Conservation (phyloP, 2,329 filamentous ascomycete genomes). For the Periconia macrospinosa region DNA sequence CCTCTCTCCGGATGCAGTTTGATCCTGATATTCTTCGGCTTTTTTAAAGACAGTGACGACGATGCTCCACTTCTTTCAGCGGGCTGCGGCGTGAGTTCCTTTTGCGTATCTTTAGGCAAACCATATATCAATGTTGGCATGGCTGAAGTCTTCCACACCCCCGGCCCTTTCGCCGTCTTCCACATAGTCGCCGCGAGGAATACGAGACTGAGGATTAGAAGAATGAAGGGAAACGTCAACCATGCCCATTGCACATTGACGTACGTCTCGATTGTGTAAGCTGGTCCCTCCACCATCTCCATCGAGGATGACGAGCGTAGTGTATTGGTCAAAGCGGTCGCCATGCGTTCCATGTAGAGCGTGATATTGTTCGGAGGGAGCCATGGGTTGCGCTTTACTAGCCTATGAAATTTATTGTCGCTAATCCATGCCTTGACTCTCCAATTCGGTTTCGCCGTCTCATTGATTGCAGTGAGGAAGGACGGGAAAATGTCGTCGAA, state of each 20-base stretch:
- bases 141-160: conserved; percentile 33
- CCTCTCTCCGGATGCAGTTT: conserved; percentile 11
- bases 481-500: conserved; percentile 14
- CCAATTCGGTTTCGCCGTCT: neutral
- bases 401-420: neutral
- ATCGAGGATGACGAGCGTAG: conserved; percentile 7
- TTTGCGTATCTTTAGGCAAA: conserved; percentile 13
- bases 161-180: conserved; percentile 17
- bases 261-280: conserved; percentile 14
- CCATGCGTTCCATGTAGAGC: conserved; percentile 9
- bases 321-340: conserved; percentile 8
- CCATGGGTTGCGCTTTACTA: conserved; percentile 10
- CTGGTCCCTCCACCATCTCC: conserved; percentile 5
- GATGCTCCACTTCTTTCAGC: neutral
- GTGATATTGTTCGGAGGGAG: conserved; percentile 10
- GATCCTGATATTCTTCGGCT: conserved; percentile 10
- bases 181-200: conserved; percentile 30
- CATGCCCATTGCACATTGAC: conserved; percentile 33
- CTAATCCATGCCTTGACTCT: neutral
- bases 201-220: conserved; percentile 21
- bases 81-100: neutral
- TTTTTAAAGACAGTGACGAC: neutral
- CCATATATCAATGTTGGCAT: conserved; percentile 26
- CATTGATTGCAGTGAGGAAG: neutral
- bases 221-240: conserved; percentile 27